Evolutionary conservation across 768 basidiomycete genomes (phyloP), one percentile per base, ranked within the genome.

Genomic region (Coprinellus micaceus): DNA sequence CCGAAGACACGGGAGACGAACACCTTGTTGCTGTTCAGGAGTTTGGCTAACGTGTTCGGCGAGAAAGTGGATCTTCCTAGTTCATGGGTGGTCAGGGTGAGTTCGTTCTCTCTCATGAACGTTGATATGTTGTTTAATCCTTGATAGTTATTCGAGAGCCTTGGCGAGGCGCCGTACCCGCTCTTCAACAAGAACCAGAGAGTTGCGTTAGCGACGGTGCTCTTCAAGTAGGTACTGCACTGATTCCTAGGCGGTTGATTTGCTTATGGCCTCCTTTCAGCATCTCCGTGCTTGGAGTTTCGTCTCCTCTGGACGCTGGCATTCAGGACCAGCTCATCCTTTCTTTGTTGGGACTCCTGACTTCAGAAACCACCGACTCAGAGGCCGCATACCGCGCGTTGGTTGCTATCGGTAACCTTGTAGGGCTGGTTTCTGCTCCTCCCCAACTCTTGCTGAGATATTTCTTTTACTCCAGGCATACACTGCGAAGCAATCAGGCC

Each of bases 1-100:
- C 68, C 76, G 3, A 97, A 93, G 70, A 69, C 83, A 6, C 77
- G 86, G 55, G 94, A 97, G 67, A 96, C 88, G 17, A 98, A 98
- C 65, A 78, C 86, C 1, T 75, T 96, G 58, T 77, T 99, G 24
- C 76, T 89, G 1, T 74, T 97, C 48, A 81, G 95, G 30, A 87
- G 84, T 0, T 63, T 97, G 33, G 84, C 90, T 25, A 99, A 99
- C 69, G 72, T 79, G 30, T 85, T 94, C 65, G 81, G 86, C 61
- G 85, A 85, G 2, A 77, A 74, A 17, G 67, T 74, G 6, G 65
- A 61, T 4, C 59, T 78, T 39, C 77, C 81, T 49, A 77, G 73
- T 24, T 61, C 62, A 19, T 87, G 86, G 86, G 70, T 78, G 17
- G 67, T 69, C 24, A 74, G 80, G 66, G 88, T 85, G 55, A 26